phyloP scores from a whole-genome alignment of 2,329 filamentous ascomycete species.

The Aureobasidium sp. region DNA sequence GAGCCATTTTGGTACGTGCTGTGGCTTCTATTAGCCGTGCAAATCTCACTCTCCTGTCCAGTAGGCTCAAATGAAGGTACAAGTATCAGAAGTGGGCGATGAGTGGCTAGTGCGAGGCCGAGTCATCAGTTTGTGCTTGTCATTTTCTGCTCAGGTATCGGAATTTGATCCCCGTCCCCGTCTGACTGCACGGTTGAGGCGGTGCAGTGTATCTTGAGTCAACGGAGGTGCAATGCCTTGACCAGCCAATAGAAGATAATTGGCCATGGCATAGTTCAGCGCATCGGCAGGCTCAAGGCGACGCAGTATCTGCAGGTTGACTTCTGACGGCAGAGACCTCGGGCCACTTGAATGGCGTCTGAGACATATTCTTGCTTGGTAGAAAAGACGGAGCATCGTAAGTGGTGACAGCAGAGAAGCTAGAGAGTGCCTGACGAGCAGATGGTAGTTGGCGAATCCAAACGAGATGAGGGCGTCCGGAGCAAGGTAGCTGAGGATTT shows the following conservation, averaged over 20 bases:
- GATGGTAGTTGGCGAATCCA: slow-evolving; percentile 40
- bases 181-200: slow-evolving; percentile 22
- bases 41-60: not conserved
- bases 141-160: not conserved
- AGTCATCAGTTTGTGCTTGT: not conserved
- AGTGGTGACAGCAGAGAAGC: slow-evolving; percentile 28
- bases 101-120: not conserved
- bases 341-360: slow-evolving; percentile 26
- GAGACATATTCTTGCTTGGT: not conserved
- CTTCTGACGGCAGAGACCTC: slow-evolving; percentile 34
- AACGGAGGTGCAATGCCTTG: slow-evolving; percentile 30
- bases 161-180: not conserved
- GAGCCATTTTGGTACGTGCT: not conserved
- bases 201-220: slow-evolving; percentile 22
- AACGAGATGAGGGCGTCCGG: slow-evolving; percentile 39
- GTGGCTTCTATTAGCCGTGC: not conserved
- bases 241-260: slow-evolving; percentile 28
- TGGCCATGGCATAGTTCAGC: slow-evolving; percentile 34
- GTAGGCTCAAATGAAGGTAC: not conserved
- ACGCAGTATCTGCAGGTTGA: slow-evolving; percentile 34
- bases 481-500: slow-evolving; percentile 37
- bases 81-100: too few species aligned
- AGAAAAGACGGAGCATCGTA: slow-evolving; percentile 20
- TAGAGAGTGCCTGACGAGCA: slow-evolving; percentile 34
- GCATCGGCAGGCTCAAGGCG: slow-evolving; percentile 32